phyloP scores from a whole-genome alignment of 129 eudicot genomes.

The Flaveria bidentis region DNA sequence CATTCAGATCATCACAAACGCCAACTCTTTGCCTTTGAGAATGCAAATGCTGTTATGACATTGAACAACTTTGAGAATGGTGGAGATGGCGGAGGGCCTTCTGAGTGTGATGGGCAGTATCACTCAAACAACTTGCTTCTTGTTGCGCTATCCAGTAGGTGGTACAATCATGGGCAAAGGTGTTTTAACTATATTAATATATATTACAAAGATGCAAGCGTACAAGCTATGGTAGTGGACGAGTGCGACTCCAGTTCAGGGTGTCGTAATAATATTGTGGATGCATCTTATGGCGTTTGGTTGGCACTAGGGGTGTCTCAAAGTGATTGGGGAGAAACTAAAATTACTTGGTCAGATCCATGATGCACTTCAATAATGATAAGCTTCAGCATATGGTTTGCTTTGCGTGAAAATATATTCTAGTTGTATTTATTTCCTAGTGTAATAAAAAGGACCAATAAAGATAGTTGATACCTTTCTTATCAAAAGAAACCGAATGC shows the following conservation, averaged over 20 bases:
- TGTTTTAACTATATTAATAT: conserved; percentile 10
- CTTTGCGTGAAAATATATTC: not conserved
- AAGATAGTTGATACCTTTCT: not conserved
- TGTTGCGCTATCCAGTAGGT: conserved; percentile 11
- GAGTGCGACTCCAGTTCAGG: conserved; percentile 16
- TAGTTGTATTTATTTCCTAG: too few relatives aligned
- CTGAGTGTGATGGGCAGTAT: conserved; percentile 10
- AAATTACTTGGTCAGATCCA: conserved; percentile 30
- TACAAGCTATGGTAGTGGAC: conserved; percentile 14
- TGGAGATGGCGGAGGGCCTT: conserved; percentile 8
- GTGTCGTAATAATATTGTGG: conserved; percentile 28
- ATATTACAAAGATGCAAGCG: conserved; percentile 2
- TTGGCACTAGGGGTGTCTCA: conserved; percentile 4
- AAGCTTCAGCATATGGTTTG: not conserved
- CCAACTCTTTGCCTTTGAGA: not conserved
- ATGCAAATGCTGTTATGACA: conserved; percentile 4
- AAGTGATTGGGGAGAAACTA: conserved; percentile 30
- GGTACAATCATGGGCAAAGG: conserved; percentile 18
- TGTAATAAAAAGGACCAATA: too few relatives aligned
- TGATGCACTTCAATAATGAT: not conserved
- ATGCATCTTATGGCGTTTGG: conserved; percentile 32
- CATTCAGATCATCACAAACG: not conserved
- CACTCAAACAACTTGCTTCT: not conserved
- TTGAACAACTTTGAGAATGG: conserved; percentile 9
- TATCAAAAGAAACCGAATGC: too few relatives aligned